phyloP scores from a whole-genome alignment of 2,329 filamentous ascomycete species.

The Tolypocladium ovalisporum region DNA sequence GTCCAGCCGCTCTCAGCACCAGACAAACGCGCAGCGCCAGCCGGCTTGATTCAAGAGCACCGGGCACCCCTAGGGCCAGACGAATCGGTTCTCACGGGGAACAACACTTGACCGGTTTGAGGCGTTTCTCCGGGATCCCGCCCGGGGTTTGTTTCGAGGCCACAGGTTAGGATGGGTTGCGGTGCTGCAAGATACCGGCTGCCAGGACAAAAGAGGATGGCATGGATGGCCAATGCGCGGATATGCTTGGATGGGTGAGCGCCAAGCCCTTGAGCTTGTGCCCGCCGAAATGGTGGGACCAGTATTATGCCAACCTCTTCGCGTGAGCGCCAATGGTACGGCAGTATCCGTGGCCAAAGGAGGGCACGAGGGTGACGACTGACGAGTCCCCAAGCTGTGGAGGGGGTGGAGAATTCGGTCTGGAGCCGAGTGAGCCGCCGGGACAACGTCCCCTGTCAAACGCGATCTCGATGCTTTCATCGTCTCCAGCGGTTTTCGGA shows the following conservation, averaged over 20 bases:
- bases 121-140: conserved; percentile 16
- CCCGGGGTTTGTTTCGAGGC: conserved; percentile 10
- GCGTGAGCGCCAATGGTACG: conserved; percentile 22
- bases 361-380: conserved; percentile 20
- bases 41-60: conserved; percentile 1
- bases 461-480: conserved; percentile 14
- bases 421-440: conserved; percentile 28
- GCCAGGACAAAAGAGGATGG: not conserved
- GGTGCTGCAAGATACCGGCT: not conserved
- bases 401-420: conserved; percentile 19
- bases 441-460: conserved; percentile 5
- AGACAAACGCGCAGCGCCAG: conserved; percentile 6
- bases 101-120: conserved; percentile 17
- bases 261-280: conserved; percentile 10
- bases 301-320: conserved; percentile 15
- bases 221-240: not conserved
- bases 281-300: conserved; percentile 13
- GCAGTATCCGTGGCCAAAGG: conserved; percentile 17
- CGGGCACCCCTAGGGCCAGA: not conserved
- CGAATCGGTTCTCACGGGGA: conserved; percentile 1
- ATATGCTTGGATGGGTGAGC: not conserved
- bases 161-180: not conserved
- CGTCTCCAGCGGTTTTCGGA: not conserved
- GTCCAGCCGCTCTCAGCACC: not conserved
- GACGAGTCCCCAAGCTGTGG: conserved; percentile 1